Evolutionary conservation across 2,329 filamentous ascomycete genomes (phyloP).

Genomic region (Colletotrichum gigasporum): DNA sequence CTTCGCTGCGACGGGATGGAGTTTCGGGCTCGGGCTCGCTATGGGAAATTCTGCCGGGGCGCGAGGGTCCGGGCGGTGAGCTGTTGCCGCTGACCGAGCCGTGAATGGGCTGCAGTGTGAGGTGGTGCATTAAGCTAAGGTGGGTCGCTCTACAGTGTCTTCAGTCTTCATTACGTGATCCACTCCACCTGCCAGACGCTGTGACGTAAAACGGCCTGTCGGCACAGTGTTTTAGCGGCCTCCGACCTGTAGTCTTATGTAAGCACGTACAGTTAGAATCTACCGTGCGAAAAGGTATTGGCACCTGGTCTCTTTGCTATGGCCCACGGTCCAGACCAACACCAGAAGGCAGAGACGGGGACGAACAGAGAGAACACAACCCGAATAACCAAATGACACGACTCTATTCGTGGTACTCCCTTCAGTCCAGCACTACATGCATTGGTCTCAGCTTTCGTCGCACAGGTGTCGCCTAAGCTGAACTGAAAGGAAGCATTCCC

Average conservation of each 20-base stretch:
- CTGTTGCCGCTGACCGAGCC: background rate
- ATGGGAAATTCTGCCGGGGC: conserved; percentile 31
- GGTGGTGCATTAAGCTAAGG: no score
- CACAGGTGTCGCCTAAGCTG: no score
- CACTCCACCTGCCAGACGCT: background rate
- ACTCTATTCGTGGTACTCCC: no score
- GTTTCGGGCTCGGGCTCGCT: conserved; percentile 22
- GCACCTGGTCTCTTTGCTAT: background rate
- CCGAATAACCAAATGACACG: no score
- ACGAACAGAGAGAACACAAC: no score
- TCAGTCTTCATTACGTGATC: background rate
- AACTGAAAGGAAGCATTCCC: no score
- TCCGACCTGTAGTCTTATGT: background rate
- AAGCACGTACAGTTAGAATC: background rate
- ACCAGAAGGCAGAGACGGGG: no score
- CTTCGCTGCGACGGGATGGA: conserved; percentile 1
- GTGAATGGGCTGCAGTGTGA: no score
- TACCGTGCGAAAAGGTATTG: background rate
- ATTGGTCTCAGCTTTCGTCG: no score
- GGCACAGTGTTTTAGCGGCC: background rate
- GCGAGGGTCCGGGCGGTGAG: conserved; percentile 22
- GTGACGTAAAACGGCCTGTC: background rate
- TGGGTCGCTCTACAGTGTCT: no score
- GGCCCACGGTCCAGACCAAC: no score
- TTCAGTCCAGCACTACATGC: no score